phyloP scores from a whole-genome alignment of 2,329 filamentous ascomycete species.

The Diaporthe ilicicola region DNA sequence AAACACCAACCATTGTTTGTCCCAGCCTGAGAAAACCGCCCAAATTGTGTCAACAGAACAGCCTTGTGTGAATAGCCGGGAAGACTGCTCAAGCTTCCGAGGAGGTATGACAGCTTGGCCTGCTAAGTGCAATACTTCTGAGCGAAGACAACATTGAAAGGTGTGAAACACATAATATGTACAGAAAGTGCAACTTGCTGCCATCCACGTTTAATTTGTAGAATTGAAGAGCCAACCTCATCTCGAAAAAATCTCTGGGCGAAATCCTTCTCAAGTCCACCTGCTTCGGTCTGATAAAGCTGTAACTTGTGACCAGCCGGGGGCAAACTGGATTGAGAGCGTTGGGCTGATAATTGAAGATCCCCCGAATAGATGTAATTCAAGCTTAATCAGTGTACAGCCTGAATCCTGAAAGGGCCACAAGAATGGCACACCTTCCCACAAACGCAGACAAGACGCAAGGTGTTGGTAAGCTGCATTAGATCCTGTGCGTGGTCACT shows the following conservation, averaged over 20 bases:
- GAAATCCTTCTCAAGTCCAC: background rate
- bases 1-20: background rate
- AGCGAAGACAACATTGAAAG: background rate
- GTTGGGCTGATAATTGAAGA: background rate
- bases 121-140: background rate
- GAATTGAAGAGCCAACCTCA: background rate
- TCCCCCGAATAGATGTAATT: background rate
- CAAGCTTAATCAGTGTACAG: background rate
- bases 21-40: background rate
- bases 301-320: background rate
- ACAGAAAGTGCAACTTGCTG: background rate
- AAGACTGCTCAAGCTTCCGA: background rate
- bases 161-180: background rate
- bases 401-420: background rate
- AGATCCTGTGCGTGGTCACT: constrained; percentile 3
- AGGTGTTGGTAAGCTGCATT: background rate
- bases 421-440: background rate
- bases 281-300: background rate
- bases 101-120: no score
- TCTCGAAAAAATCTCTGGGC: background rate
- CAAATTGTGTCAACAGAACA: background rate
- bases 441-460: background rate
- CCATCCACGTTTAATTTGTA: background rate
- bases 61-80: background rate
- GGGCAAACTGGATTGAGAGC: background rate